Evolutionary conservation across 2,329 filamentous ascomycete genomes (phyloP), one percentile per base, ranked within the genome.

Genomic region (Aureobasidium sp.): DNA sequence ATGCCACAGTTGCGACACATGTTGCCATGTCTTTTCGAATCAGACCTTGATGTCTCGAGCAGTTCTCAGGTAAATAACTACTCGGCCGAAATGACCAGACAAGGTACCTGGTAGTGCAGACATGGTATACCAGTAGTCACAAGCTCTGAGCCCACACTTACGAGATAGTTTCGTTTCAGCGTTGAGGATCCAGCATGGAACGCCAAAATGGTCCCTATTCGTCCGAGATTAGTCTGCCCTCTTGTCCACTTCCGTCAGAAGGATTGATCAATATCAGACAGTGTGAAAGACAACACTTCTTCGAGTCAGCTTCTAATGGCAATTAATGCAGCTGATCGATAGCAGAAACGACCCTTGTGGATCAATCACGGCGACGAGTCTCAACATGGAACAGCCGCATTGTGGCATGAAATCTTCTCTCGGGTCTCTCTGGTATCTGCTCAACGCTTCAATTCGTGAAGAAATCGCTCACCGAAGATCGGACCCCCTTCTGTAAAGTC

Each of bases 271-370:
- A 48, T 7, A 37, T 22, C 25, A 41, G 5, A 15, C 15, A 41
- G 20, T 14, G 20, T 9, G 14, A 36, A 42, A 8, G n/a, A 42
- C 37, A 31, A 14, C 20, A 17, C 36, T 2, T 20, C 15, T 22
- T 25, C 53, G n/a, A 57, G 29, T 36, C 41, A 57, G 39, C 17
- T 3, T 44, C 29, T 57, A 57, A 45, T 45, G 53, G 39, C 53
- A 34, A 41, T 57, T 57, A 41, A 36, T 34, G 39, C 53, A 34
- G 53, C 45, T 57, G 53, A 36, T 34, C 53, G 39, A 57, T 57
- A 57, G 53, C 53, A 57, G 29, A 25, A 57, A 57, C 36, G 53
- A 45, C 41, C 29, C 17, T 44, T 8, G 53, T 45, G 53, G 53
- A 45, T 57, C 53, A 34, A 45, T 14, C 25, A 36, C 53, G 25